Conservation (phyloP, 2,329 filamentous ascomycete species). For the Aspergillus aculeatus region DNA sequence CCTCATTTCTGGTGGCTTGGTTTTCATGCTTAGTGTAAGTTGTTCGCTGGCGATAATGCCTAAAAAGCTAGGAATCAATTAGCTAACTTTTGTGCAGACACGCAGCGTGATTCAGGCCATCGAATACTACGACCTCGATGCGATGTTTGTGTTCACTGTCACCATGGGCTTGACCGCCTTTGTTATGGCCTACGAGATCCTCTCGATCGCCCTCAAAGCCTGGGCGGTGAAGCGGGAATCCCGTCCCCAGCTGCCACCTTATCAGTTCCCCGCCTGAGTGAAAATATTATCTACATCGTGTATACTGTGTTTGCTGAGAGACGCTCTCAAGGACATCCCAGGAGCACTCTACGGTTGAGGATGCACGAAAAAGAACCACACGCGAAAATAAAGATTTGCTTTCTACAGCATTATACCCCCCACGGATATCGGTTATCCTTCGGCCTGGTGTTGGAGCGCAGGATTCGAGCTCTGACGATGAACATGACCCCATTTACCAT, state of each 20-base stretch:
- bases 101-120: slow-evolving; percentile 75
- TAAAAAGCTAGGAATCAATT: slow-evolving; percentile 6
- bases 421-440: slow-evolving; percentile 19
- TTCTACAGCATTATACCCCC: slow-evolving; percentile 26
- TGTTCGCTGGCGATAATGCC: background rate
- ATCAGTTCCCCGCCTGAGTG: slow-evolving; percentile 27
- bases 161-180: slow-evolving; percentile 79
- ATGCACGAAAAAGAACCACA: background rate
- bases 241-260: slow-evolving; percentile 29
- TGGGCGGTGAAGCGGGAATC: slow-evolving; percentile 64
- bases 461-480: slow-evolving; percentile 8
- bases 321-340: background rate
- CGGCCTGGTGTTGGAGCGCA: slow-evolving; percentile 12
- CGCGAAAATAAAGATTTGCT: slow-evolving; percentile 1
- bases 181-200: slow-evolving; percentile 79
- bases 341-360: slow-evolving; percentile 3
- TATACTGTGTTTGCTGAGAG: background rate
- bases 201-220: slow-evolving; percentile 79
- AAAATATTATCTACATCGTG: background rate
- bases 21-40: slow-evolving; percentile 89
- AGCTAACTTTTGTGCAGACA: slow-evolving; percentile 52
- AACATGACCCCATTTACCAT: slow-evolving; percentile 14
- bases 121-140: slow-evolving; percentile 73
- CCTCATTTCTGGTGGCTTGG: slow-evolving; percentile 78
- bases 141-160: slow-evolving; percentile 91